A percentile compares a stretch with the other conserved stretches of the same genome.
These are phyloP conservation scores for Nepenthes alata DNA, from an alignment of 179 eudicot species.

Conservation along the genomic window DNA sequence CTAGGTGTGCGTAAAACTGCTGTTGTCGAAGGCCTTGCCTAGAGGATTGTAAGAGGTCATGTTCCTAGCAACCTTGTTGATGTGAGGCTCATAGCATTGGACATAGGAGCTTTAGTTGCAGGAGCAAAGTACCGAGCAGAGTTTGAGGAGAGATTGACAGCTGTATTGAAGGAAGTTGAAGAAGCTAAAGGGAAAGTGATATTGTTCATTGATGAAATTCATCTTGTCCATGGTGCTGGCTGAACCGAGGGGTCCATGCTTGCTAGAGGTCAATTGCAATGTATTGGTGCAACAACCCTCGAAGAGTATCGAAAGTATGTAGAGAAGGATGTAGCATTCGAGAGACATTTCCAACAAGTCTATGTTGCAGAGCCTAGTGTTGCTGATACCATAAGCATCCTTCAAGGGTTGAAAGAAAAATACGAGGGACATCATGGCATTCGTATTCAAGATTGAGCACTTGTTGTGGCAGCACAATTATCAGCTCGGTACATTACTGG, in stretches of 20 bases:
- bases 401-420: constrained; percentile 66
- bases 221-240: constrained; percentile 72
- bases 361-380: constrained; percentile 86
- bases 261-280: constrained; percentile 64
- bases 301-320: constrained; percentile 74
- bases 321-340: constrained; percentile 82
- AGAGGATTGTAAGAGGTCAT: constrained; percentile 66
- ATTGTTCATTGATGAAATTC: constrained; percentile 68
- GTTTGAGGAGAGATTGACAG: constrained; percentile 63
- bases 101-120: constrained; percentile 43
- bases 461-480: too few species aligned
- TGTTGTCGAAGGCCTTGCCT: constrained; percentile 75
- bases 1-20: constrained; percentile 90
- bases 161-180: constrained; percentile 71
- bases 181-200: constrained; percentile 74
- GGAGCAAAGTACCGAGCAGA: constrained; percentile 29
- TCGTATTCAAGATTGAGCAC: too few species aligned
- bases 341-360: constrained; percentile 80
- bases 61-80: constrained; percentile 64
- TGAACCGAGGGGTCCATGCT: constrained; percentile 71
- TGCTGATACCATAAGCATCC: constrained; percentile 50
- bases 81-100: constrained; percentile 60
- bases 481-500: too few species aligned
- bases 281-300: constrained; percentile 74
- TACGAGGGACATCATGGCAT: constrained; percentile 73